Base-by-base conservation (phyloP, 345 rosid genomes). In the Trapa bicornis region DNA sequence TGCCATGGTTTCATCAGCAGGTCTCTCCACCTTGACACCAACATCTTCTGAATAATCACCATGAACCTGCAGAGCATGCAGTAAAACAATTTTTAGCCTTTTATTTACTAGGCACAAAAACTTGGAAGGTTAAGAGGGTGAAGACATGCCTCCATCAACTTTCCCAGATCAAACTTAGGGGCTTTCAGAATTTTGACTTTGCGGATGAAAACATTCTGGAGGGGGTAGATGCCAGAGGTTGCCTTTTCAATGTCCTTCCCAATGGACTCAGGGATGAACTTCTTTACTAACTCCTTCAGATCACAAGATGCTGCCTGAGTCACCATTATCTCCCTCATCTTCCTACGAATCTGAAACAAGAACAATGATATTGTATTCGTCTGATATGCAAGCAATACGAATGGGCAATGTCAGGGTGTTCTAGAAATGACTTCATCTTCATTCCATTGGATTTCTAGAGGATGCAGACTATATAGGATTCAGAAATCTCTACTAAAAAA, bases 101-200 rank as follows among this genome's bases (percentile, higher is more conserved):
- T 58, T 8, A 2, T 35, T 29, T 16, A 15, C 4, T 1, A 9
- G 32, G 38, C 2, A 5, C 15, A 5, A 6, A 6, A 4, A 22
- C 29, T 22, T 22, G 29, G 29, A 1, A 35, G 3, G 37, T 61
- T 35, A 1, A 45, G 67, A 61, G 29, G 37, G 47, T 22, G 8
- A 37, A 33, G 48, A 56, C 61, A 65, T 74, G 74, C 98, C 81
- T 90, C 98, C 98, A 93, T 93, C 76, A 93, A 79, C 76, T 90
- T 93, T 71, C 98, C 98, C n/a, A 93, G 94, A 76, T 93, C 98
- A 62, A 93, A 93, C 76, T 93, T 93, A 61, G 98, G 98, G 56
- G 98, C 87, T 69, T 93, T 93, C 66, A 93, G 81, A 72, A 93
- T 90, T 75, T 93, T 93, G 68, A 93, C 96, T 80, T 93, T 93